Evolutionary conservation across 495 filamentous ascomycete species (phyloP).

Genomic region (Cercophora scortea): DNA sequence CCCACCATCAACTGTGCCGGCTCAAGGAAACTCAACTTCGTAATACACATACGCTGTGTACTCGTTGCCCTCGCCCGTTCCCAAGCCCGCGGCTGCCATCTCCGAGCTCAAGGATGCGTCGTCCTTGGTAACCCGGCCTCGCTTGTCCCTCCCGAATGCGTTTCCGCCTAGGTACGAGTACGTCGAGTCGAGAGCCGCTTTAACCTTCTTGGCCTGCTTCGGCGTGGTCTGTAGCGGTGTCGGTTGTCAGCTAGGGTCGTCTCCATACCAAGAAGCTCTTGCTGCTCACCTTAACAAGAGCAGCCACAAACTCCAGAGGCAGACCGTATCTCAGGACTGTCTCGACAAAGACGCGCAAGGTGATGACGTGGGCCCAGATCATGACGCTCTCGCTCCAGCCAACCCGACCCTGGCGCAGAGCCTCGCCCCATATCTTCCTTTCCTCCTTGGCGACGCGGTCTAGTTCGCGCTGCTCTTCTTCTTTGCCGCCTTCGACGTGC

Average conservation of each 20-base stretch:
- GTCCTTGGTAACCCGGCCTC: conserved; percentile 81
- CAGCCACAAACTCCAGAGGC: conserved; percentile 79
- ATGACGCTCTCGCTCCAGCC: conserved; percentile 92
- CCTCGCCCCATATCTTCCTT: conserved; percentile 82
- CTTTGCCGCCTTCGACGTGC: conserved; percentile 80
- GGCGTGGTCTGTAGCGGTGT: conserved; percentile 57
- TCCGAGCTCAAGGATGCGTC: conserved; percentile 68
- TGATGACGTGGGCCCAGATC: conserved; percentile 88
- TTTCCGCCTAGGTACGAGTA: conserved; percentile 94
- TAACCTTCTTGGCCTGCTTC: conserved; percentile 76
- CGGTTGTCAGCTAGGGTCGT: conserved; percentile 4
- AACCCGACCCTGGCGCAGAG: conserved; percentile 73
- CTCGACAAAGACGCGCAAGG: conserved; percentile 91
- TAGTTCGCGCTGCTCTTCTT: conserved; percentile 79
- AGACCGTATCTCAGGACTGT: conserved; percentile 90
- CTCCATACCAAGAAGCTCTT: too few species aligned
- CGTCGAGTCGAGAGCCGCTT: conserved; percentile 67
- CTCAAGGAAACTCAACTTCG: conserved; percentile 68
- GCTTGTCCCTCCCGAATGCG: conserved; percentile 89
- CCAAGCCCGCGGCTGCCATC: conserved; percentile 61
- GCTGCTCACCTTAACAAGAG: conserved; percentile 66
- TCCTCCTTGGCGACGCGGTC: conserved; percentile 72
- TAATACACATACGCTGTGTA: conserved; percentile 97
- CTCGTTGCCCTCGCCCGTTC: conserved; percentile 61
- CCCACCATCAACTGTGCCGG: not conserved